Evolutionary conservation across 306 rosid species (phyloP), one percentile per base, ranked within the genome.

Genomic region (Rosa multiflora): DNA sequence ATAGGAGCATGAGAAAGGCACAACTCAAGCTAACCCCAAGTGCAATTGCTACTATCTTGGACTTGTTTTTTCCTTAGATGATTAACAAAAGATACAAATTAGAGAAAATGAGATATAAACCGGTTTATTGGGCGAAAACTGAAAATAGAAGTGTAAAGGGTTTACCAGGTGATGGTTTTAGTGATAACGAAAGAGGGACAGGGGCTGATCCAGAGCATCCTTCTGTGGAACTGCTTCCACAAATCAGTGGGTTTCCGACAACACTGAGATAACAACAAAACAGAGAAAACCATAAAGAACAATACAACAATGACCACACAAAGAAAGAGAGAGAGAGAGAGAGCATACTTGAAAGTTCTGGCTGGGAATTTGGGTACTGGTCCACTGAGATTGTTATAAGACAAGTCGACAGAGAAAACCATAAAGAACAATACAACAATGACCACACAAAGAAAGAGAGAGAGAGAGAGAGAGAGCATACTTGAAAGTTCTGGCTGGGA

Each of bases 311-410:
- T 17, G 47, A 75, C 42, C 66, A 71, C 42, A 68, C 3, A 75
- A 3, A 67, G 4, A 59, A 0, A 72, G 23, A 47, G 37, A 44
- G 47, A 44, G 47, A 44, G 47, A 43, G 46, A 5, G 8, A 43
- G 46, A 43, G 8, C 48, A 42, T 56, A 92, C 99, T 92, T 92
- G 90, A 95, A 91, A 52, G 99, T 84, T 85, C 92, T 93, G 74
- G 98, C 92, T 55, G 96, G 97, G 78, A 86, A 88, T 86, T 91
- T 93, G 48, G 98, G 98, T 78, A 95, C 88, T 75, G 98, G 94
- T 83, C 98, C 98, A 84, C 92, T 90, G 53, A 95, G 98, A 91
- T 92, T 92, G 89, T 95, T 95, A 82, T 78, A 95, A 79, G 99
- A 95, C 88, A 95, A 89, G 89, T 95, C 99, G n/a, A 63, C 47